These are phyloP conservation scores for Nothophytophthora sp. DNA, from an alignment of 352 stramenopile genomes.

Conservation along the genomic window DNA sequence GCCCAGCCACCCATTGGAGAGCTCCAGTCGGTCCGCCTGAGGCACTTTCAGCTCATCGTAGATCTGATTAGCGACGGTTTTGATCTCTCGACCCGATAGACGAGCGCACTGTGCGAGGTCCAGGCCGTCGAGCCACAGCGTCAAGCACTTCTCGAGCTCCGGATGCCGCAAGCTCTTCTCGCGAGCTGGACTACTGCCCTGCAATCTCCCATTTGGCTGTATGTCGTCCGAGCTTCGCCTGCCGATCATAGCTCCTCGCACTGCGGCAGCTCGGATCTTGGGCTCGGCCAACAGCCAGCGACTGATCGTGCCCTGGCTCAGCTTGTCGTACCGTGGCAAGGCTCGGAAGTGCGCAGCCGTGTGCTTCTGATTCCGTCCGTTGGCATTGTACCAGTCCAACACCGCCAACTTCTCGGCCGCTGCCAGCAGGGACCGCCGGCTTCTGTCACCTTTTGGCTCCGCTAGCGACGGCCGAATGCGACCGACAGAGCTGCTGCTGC, in stretches of 20 bases:
- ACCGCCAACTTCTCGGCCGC: constrained; percentile 7
- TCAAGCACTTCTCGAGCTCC: constrained; percentile 19
- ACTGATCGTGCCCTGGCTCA: constrained; percentile 25
- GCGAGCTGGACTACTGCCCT: background rate
- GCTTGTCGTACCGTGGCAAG: constrained; percentile 7
- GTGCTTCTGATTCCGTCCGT: constrained; percentile 14
- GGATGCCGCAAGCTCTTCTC: constrained; percentile 17
- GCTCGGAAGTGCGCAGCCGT: constrained; percentile 9
- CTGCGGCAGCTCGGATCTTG: constrained; percentile 11
- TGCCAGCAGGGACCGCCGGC: background rate
- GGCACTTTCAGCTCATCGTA: constrained; percentile 19
- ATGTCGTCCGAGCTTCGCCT: too few species aligned
- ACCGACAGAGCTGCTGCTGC: background rate
- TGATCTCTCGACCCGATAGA: constrained; percentile 19
- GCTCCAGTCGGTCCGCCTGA: constrained; percentile 12
- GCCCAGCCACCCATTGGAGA: constrained; percentile 27
- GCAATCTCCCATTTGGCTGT: background rate
- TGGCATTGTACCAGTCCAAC: constrained; percentile 11
- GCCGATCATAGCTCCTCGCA: too few species aligned
- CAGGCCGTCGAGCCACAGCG: constrained; percentile 16
- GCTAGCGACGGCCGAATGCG: background rate
- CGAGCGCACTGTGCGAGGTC: constrained; percentile 1
- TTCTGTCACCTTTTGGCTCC: background rate
- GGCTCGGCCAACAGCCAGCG: constrained; percentile 16
- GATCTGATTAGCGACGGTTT: constrained; percentile 16